phyloP scores from a whole-genome alignment of 345 rosid genomes.

The Theobroma cacao region DNA sequence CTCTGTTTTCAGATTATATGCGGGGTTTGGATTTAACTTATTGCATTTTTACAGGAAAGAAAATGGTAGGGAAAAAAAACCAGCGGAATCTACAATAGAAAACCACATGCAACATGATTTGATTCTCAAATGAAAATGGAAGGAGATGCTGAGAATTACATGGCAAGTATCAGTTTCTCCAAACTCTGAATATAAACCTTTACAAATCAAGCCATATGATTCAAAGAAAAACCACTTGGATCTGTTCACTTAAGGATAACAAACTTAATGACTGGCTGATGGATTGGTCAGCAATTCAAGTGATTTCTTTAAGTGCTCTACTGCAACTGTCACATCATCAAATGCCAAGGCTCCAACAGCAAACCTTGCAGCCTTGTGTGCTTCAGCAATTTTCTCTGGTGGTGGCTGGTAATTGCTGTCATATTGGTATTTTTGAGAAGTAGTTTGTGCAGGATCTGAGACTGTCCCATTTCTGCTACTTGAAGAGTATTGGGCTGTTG shows the following conservation, averaged over 20 bases:
- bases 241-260: too few species aligned
- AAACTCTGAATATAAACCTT: neutral
- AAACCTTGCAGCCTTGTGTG: conserved; percentile 96
- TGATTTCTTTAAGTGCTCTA: conserved; percentile 72
- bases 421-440: conserved; percentile 52
- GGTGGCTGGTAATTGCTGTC: conserved; percentile 86
- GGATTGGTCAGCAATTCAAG: conserved; percentile 85
- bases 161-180: neutral
- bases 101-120: neutral
- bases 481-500: conserved; percentile 50
- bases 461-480: conserved; percentile 44
- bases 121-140: neutral
- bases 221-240: too few species aligned
- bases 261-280: conserved; percentile 40
- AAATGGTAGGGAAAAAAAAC: neutral
- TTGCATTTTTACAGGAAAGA: neutral
- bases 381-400: conserved; percentile 84
- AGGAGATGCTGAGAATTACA: neutral
- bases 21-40: too few species aligned
- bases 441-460: conserved; percentile 40
- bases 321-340: conserved; percentile 86
- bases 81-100: neutral
- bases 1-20: too few species aligned
- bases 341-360: conserved; percentile 98
- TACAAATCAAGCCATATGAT: neutral